Conservation (phyloP, 73 alveolate genomes). For the Blepharisma stoltei region DNA sequence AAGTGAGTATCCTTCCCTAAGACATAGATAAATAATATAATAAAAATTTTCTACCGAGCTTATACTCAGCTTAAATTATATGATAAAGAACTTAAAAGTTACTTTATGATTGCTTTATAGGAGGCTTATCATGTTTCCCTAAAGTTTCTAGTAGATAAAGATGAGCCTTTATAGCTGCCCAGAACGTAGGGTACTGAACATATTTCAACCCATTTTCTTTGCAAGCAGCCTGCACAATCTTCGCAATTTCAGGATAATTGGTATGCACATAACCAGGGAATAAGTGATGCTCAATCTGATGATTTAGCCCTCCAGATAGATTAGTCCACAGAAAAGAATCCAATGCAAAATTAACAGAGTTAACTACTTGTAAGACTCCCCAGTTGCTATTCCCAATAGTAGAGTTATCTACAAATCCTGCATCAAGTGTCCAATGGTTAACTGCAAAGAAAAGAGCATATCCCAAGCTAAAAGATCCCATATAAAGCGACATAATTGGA, state of each 20-base stretch:
- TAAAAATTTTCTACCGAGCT: neutral
- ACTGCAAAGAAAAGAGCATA: constrained; percentile 68
- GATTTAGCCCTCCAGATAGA: constrained; percentile 63
- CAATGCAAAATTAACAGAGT: constrained; percentile 61
- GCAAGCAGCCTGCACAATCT: constrained; percentile 49
- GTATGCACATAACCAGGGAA: constrained; percentile 69
- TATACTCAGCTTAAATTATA: neutral
- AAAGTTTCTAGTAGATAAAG: constrained; percentile 40
- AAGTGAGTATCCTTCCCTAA: constrained; percentile 45
- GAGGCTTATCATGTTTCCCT: constrained; percentile 42
- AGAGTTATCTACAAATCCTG: constrained; percentile 63
- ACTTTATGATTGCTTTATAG: neutral
- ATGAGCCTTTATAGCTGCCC: constrained; percentile 45
- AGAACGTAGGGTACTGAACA: constrained; percentile 42
- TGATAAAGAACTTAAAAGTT: neutral
- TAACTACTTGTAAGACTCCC: constrained; percentile 68
- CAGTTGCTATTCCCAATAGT: constrained; percentile 58
- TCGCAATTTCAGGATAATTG: constrained; percentile 52
- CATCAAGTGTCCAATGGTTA: constrained; percentile 74
- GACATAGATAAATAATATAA: neutral
- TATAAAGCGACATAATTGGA: constrained; percentile 58
- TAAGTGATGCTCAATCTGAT: constrained; percentile 70
- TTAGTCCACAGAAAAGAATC: constrained; percentile 59
- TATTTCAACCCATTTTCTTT: constrained; percentile 52
- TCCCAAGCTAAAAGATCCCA: constrained; percentile 46